phyloP scores from a whole-genome alignment of 192 early-diverging fungal species.

The Coemansia sp. region DNA sequence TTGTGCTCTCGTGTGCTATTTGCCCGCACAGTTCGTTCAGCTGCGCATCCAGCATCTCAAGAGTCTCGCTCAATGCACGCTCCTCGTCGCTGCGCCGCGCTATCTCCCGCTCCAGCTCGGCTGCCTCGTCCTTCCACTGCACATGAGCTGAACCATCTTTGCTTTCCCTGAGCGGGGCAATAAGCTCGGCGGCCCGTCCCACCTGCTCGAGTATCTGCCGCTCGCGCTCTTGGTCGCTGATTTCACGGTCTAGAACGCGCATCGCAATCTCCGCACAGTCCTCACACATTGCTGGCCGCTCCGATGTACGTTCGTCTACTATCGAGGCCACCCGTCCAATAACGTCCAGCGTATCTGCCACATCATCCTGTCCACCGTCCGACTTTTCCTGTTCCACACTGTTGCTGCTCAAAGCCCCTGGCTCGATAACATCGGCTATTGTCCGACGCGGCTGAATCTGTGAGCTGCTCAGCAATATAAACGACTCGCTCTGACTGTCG shows the following conservation, averaged over 20 bases:
- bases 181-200: slow-evolving; percentile 60
- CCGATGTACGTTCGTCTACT: slow-evolving; percentile 70
- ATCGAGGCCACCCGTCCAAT: slow-evolving; percentile 72
- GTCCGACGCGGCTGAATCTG: slow-evolving; percentile 22
- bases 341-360: slow-evolving; percentile 31
- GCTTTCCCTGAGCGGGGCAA: slow-evolving; percentile 12
- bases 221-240: slow-evolving; percentile 70
- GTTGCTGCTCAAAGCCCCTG: background rate
- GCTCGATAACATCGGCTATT: background rate
- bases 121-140: slow-evolving; percentile 45
- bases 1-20: slow-evolving; percentile 54
- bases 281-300: slow-evolving; percentile 85
- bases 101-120: slow-evolving; percentile 58
- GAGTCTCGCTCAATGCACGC: slow-evolving; percentile 42
- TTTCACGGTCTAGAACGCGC: slow-evolving; percentile 66
- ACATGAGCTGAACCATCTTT: background rate
- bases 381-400: background rate
- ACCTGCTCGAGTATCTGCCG: slow-evolving; percentile 75
- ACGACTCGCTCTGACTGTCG: slow-evolving; percentile 44
- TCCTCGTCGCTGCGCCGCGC: slow-evolving; percentile 51
- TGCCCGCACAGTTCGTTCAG: slow-evolving; percentile 36
- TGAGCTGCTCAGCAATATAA: slow-evolving; percentile 47
- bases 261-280: slow-evolving; percentile 84
- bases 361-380: slow-evolving; percentile 12
- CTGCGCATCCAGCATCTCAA: slow-evolving; percentile 52